A percentile compares a stretch with the other conserved stretches of the same genome.
Conservation (phyloP, 805 yeast species). For the Lipomyces japonicus region DNA sequence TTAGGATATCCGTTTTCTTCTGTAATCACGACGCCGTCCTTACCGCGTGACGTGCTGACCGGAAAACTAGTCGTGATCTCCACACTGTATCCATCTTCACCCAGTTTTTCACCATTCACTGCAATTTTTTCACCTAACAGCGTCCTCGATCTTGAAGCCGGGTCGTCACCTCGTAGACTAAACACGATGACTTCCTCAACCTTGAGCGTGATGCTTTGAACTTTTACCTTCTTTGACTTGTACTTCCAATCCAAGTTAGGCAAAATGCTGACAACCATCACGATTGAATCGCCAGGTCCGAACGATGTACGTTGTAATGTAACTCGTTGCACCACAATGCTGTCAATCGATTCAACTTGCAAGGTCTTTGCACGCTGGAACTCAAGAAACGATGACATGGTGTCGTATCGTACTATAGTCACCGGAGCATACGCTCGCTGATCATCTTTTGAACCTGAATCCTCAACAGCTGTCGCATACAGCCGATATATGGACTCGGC, state of each 20-base stretch:
- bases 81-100: constrained; percentile 28
- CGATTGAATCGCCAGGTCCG: constrained; percentile 41
- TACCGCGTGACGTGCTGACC: constrained; percentile 24
- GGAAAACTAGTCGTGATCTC: constrained; percentile 37
- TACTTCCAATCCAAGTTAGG: constrained; percentile 40
- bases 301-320: constrained; percentile 37
- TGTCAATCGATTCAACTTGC: constrained; percentile 36
- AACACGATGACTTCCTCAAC: constrained; percentile 39
- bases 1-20: constrained; percentile 39
- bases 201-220: constrained; percentile 38
- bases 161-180: constrained; percentile 35
- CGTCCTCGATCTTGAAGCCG: constrained; percentile 34
- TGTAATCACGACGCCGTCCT: constrained; percentile 31
- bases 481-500: constrained; percentile 35
- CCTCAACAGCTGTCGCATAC: constrained; percentile 34
- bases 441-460: not conserved
- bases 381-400: constrained; percentile 40
- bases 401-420: constrained; percentile 39
- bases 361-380: constrained; percentile 35
- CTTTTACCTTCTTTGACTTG: constrained; percentile 39
- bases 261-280: constrained; percentile 33
- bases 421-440: constrained; percentile 32
- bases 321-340: constrained; percentile 37
- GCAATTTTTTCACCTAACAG: constrained; percentile 34
- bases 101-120: constrained; percentile 32